Evolutionary conservation across 73 alveolate genomes (phyloP), one percentile per base, ranked within the genome.

Genomic region (Paramecium pentaurelia): DNA sequence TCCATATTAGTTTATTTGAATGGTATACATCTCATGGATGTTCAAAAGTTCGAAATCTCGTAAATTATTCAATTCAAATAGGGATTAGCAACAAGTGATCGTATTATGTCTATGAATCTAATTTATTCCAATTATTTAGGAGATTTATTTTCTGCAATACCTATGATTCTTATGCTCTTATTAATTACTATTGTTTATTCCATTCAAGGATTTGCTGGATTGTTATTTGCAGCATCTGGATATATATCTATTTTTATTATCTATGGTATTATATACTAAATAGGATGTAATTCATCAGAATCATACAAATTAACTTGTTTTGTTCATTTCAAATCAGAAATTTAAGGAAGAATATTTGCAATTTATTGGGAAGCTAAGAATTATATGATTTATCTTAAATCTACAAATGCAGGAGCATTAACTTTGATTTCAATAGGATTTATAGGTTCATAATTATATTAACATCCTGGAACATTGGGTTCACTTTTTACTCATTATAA

Each of bases 21-120:
- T 80, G 91, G 91, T 80, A 80, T 45, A 80, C 91, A 22, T 45
- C 77, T 11, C 91, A 80, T 80, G 91, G 91, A 80, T 80, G 91
- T 36, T 64, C 91, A 1, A 80, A 80, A 30, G 91, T 80, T 25
- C 8, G 91, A 44, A 42, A 42, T 80, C 49, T 80, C 28, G 91
- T 80, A 80, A 54, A n/a, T 37, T 73, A 73, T 80, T 45, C 10
- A 80, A 45, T 44, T 44, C 32, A 42, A 42, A 44, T 49, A 80
- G 91, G 47, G 77, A 20, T 47, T 80, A 47, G 91, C 91, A 22
- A 45, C 77, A 22, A 49, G 47, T 44, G 91, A 80, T 25, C 47
- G 91, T 1, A 42, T 80, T 27, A 11, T 80, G 75, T 11, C 58
- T 10, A 80, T 80, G 91, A 80, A 80, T 80, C 32, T 80, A 7